These are phyloP conservation scores for Houttuynia cordata DNA, from an alignment of 164 flowering plant genomes.

Conservation along the genomic window DNA sequence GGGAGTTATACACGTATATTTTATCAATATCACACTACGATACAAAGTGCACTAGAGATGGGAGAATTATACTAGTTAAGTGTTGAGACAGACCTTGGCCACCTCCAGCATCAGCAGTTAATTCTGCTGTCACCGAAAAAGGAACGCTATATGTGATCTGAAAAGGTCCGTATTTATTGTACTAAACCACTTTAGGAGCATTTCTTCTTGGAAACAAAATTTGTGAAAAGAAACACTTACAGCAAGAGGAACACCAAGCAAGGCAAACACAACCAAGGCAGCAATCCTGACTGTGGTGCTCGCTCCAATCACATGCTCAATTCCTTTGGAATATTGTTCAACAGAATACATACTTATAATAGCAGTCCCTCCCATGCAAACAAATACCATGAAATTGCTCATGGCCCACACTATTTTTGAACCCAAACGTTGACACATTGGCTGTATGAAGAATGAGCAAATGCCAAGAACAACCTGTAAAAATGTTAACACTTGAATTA, in stretches of 20 bases:
- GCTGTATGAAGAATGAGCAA: slow-evolving; percentile 83
- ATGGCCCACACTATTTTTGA: slow-evolving; percentile 80
- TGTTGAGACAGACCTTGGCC: slow-evolving; percentile 67
- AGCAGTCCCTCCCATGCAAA: slow-evolving; percentile 85
- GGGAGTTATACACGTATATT: not conserved
- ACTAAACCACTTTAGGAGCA: not conserved
- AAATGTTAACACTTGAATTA: not conserved
- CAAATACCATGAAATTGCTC: slow-evolving; percentile 84
- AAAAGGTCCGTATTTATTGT: slow-evolving; percentile 1
- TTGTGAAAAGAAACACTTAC: slow-evolving; percentile 35
- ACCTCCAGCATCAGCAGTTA: slow-evolving; percentile 93
- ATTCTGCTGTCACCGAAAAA: slow-evolving; percentile 78
- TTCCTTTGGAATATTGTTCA: slow-evolving; percentile 37
- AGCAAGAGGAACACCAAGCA: slow-evolving; percentile 91
- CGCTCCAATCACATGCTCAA: slow-evolving; percentile 52
- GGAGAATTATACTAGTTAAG: slow-evolving; percentile 2
- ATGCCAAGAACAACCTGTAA: slow-evolving; percentile 85
- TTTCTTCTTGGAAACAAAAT: not conserved
- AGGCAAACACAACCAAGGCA: slow-evolving; percentile 65
- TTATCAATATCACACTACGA: slow-evolving; percentile 2
- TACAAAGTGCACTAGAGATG: not conserved
- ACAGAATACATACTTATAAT: slow-evolving; percentile 65
- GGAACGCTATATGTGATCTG: slow-evolving; percentile 97
- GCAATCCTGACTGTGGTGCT: slow-evolving; percentile 39
- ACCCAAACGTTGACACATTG: slow-evolving; percentile 80